phyloP scores from a whole-genome alignment of 495 filamentous ascomycete genomes.

The Talaromyces ruber region DNA sequence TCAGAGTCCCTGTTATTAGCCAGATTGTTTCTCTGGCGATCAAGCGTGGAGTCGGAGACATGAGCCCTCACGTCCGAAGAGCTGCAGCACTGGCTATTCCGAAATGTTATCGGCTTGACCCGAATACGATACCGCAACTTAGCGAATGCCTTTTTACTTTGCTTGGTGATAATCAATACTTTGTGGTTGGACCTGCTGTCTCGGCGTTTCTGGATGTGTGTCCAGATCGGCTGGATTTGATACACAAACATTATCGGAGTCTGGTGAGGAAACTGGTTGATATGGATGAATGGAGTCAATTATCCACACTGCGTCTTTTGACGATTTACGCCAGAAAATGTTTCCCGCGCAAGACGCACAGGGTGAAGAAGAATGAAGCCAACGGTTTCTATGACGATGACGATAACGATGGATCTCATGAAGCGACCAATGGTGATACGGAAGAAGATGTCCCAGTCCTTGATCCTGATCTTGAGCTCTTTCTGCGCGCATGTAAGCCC shows the following conservation, averaged over 20 bases:
- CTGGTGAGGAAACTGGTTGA: constrained; percentile 87
- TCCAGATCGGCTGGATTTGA: constrained; percentile 72
- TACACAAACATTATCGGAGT: constrained; percentile 81
- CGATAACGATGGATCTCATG: constrained; percentile 25
- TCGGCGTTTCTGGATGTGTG: constrained; percentile 83
- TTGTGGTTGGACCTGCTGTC: constrained; percentile 87
- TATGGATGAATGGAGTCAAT: constrained; percentile 98
- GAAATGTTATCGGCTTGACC: constrained; percentile 93
- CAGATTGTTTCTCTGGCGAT: constrained; percentile 97
- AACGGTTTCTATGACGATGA: constrained; percentile 77
- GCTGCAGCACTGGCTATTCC: constrained; percentile 92
- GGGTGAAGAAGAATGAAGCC: constrained; percentile 40
- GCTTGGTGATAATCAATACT: constrained; percentile 87
- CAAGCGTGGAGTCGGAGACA: constrained; percentile 83
- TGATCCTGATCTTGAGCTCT: constrained; percentile 76
- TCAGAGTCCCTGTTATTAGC: constrained; percentile 93
- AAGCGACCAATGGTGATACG: constrained; percentile 27
- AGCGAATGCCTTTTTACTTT: constrained; percentile 68
- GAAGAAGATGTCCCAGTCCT: constrained; percentile 45
- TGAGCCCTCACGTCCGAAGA: constrained; percentile 89
- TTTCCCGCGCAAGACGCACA: constrained; percentile 65
- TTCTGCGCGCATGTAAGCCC: constrained; percentile 70
- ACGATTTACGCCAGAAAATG: constrained; percentile 77
- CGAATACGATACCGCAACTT: constrained; percentile 73
- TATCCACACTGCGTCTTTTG: constrained; percentile 73